Conservation (phyloP, 176 grass and related monocot genomes). For the Lolium rigidum region DNA sequence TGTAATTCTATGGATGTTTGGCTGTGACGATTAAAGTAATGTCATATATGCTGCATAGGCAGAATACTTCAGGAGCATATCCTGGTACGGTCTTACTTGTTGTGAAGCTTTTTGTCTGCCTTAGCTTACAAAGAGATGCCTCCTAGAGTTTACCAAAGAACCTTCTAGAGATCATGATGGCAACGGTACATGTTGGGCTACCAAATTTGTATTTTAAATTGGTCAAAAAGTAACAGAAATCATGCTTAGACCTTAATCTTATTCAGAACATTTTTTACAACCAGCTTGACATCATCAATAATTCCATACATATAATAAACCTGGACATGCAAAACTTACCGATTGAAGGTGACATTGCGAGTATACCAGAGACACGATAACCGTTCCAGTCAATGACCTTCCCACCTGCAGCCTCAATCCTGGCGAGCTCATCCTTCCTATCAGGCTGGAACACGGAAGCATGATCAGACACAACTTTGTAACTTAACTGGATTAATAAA, state of each 20-base stretch:
- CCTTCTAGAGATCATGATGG: no score
- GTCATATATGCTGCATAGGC: neutral
- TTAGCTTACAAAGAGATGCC: neutral
- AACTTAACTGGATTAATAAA: neutral
- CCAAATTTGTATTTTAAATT: no score
- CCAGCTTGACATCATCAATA: constrained; percentile 26
- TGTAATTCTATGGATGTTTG: constrained; percentile 2
- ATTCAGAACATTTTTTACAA: neutral
- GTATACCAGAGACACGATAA: constrained; percentile 69
- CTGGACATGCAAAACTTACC: constrained; percentile 44
- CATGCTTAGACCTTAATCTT: no score
- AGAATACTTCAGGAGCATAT: neutral
- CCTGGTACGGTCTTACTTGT: neutral
- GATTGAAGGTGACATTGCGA: constrained; percentile 83
- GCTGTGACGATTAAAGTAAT: neutral
- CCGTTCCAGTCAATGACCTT: constrained; percentile 73
- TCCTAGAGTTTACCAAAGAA: neutral
- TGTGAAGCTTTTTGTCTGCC: neutral
- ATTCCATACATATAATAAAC: neutral
- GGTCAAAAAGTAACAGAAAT: no score
- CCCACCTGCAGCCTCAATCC: constrained; percentile 81
- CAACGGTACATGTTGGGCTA: no score
- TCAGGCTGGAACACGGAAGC: constrained; percentile 59
- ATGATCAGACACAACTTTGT: constrained; percentile 8
- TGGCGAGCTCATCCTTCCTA: constrained; percentile 63